Evolutionary conservation across 768 basidiomycete genomes (phyloP).

Genomic region (Lepiota brunneoincarnata): DNA sequence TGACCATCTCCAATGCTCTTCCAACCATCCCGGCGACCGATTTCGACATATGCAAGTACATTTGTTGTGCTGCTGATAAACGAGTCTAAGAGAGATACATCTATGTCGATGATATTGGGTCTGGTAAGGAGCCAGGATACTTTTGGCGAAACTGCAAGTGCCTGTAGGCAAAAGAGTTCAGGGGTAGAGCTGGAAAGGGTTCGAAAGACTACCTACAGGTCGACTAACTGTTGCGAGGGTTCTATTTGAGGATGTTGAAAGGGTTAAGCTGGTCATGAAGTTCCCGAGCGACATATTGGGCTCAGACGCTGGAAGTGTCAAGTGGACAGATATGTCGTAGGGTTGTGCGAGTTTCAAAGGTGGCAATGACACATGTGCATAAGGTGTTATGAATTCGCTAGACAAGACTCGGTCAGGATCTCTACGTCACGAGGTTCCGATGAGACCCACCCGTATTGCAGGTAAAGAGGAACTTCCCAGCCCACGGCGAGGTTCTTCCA

Average conservation of each 20-base stretch:
- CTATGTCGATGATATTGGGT: constrained; percentile 42
- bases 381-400: constrained; percentile 66
- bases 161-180: constrained; percentile 35
- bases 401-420: constrained; percentile 10
- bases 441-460: constrained; percentile 75
- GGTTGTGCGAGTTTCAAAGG: constrained; percentile 56
- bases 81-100: constrained; percentile 56
- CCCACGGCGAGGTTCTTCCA: constrained; percentile 70
- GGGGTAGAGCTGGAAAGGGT: constrained; percentile 2
- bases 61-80: constrained; percentile 47
- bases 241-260: constrained; percentile 59
- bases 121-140: constrained; percentile 36
- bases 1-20: constrained; percentile 62
- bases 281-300: constrained; percentile 76
- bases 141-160: constrained; percentile 51
- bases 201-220: constrained; percentile 48
- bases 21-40: constrained; percentile 78
- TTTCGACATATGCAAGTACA: constrained; percentile 58
- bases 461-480: constrained; percentile 66
- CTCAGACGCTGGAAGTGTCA: constrained; percentile 63
- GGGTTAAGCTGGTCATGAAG: constrained; percentile 72
- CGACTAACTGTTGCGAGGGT: constrained; percentile 60
- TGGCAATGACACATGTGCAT: constrained; percentile 54
- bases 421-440: neutral
- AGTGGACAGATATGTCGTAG: constrained; percentile 71